Conservation (phyloP, 75 land plant genomes). For the Sequoiadendron giganteum region DNA sequence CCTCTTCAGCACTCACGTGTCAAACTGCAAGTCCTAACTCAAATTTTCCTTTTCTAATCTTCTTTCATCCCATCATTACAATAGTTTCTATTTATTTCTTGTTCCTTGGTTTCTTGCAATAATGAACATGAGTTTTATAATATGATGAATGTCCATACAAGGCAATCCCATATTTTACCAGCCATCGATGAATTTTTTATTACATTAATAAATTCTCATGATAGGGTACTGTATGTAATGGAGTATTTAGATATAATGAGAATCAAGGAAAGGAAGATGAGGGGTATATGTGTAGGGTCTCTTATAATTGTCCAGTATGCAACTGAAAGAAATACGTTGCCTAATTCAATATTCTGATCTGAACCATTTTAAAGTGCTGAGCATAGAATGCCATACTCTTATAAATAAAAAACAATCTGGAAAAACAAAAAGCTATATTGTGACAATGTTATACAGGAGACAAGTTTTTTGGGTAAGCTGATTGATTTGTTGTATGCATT, state of each 20-base stretch:
- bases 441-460: neutral
- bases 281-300: neutral
- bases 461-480: too few species aligned
- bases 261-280: neutral
- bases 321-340: neutral
- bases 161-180: neutral
- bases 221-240: neutral
- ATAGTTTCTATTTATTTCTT: neutral
- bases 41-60: neutral
- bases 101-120: neutral
- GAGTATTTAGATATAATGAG: neutral
- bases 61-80: neutral
- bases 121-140: too few species aligned
- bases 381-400: neutral
- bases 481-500: conserved; percentile 7
- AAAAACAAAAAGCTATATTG: too few species aligned
- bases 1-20: too few species aligned
- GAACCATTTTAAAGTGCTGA: neutral
- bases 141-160: neutral
- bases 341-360: neutral
- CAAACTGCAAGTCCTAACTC: too few species aligned
- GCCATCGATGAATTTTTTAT: neutral
- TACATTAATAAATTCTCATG: neutral
- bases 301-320: neutral
- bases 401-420: neutral